These are phyloP conservation scores for Physcomitrellopsis africana DNA, from an alignment of 225 moss, liverwort and hornwort genomes.

Conservation along the genomic window DNA sequence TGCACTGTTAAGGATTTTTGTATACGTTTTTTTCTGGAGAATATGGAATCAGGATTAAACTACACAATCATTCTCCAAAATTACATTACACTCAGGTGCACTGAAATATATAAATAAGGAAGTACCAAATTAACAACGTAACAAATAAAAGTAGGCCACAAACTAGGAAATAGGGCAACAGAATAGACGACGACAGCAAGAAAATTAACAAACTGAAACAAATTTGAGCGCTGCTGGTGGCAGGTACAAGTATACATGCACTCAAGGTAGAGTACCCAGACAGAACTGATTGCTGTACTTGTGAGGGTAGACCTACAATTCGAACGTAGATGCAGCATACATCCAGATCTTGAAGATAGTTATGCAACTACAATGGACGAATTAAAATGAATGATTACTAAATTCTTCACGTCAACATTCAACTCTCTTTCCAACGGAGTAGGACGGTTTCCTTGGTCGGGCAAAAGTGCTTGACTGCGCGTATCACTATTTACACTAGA, in stretches of 20 bases:
- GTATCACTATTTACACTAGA: slow-evolving; percentile 42
- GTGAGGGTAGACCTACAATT: background rate
- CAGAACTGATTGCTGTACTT: background rate
- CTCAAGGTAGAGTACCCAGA: background rate
- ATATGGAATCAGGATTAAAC: no score
- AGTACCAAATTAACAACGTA: no score
- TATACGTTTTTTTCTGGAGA: no score
- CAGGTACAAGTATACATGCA: background rate
- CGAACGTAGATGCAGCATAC: slow-evolving; percentile 1
- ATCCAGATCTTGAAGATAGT: background rate
- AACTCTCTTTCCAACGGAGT: slow-evolving; percentile 13
- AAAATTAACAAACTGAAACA: no score
- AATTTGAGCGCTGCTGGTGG: no score
- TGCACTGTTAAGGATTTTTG: no score
- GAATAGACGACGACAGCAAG: no score
- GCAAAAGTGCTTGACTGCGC: slow-evolving; percentile 23
- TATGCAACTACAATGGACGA: slow-evolving; percentile 15
- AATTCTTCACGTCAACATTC: slow-evolving; percentile 23
- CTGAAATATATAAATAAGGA: no score
- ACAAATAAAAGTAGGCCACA: no score
- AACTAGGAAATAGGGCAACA: no score
- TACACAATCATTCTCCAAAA: no score
- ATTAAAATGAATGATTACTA: background rate
- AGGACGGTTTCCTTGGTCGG: background rate
- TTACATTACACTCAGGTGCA: no score